A percentile compares a stretch with the other conserved stretches of the same genome.
These are phyloP conservation scores for Ophiostoma ips DNA, from an alignment of 2,329 filamentous ascomycete species.

Conservation along the genomic window DNA sequence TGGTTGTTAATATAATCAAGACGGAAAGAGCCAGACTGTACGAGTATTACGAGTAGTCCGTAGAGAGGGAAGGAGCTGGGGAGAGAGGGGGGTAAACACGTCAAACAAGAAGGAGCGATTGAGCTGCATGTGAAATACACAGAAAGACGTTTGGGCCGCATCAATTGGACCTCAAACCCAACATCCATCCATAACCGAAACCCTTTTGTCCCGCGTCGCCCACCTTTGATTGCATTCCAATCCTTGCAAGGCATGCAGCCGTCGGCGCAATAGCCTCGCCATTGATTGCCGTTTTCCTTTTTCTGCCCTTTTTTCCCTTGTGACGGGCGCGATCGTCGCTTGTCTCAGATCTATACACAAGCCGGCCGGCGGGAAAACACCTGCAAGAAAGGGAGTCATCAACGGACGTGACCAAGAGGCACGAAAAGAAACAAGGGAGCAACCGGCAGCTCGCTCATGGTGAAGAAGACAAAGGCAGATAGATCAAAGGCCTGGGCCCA, in stretches of 20 bases:
- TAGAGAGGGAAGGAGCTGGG: background rate
- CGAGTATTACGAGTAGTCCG: too few relatives aligned
- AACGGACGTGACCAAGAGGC: too few relatives aligned
- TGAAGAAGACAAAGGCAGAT: too few relatives aligned
- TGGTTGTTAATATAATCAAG: too few relatives aligned
- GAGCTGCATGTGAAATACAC: background rate
- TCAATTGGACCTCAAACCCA: too few relatives aligned
- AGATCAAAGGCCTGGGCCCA: too few relatives aligned
- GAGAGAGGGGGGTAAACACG: background rate
- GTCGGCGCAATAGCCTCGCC: background rate
- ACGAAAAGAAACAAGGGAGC: too few relatives aligned
- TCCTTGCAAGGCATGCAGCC: background rate
- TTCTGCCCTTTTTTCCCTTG: background rate
- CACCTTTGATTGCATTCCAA: background rate
- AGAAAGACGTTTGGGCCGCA: background rate
- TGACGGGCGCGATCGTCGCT: background rate
- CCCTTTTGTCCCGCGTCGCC: too few relatives aligned
- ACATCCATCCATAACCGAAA: too few relatives aligned
- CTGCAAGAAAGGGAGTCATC: too few relatives aligned
- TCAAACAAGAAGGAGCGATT: background rate
- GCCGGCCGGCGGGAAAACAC: background rate
- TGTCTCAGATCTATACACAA: background rate
- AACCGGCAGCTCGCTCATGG: too few relatives aligned
- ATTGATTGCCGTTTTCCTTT: background rate
- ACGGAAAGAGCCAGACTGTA: too few relatives aligned